Evolutionary conservation across 495 filamentous ascomycete species (phyloP), one percentile per base, ranked within the genome.

Genomic region (Lineolata rhizophorae): DNA sequence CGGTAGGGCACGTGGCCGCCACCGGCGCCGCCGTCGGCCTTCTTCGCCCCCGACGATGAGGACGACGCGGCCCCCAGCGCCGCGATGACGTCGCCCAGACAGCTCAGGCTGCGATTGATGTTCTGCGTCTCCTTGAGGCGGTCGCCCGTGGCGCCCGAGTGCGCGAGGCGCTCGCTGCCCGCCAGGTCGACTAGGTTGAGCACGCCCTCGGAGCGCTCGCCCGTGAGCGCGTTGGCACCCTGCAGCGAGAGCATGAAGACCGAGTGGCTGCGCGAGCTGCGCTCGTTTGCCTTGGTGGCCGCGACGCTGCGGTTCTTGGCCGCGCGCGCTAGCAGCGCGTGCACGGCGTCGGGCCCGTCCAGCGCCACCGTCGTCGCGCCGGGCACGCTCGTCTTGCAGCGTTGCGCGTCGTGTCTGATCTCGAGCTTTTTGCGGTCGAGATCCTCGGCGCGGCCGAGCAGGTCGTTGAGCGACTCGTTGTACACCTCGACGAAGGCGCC

Each of bases 401-500:
- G 71, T 29, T 66, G 56, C 36, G 75, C 64, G 43, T 94, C 84
- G 45, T 94, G 84, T 5, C 78, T 70, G 37, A 94, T 87, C 42
- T 95, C 87, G 28, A 85, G 76, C 56, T 79, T 87, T 56, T 80
- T 83, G 52, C 76, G 80, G 41, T 77, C 72, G 21, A 79, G 54
- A 15, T 82, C 72, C 25, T 79, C 73, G 2, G 71, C 59, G 19
- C 67, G 69, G 5, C 80, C 77, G 8, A 99, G 67, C 2, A 99
- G 59, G 50, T 99, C 87, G 52, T 94, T 82, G 38, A 95, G 61
- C 38, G 82, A 82, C 46, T 99, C 87, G 43, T 99, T 95, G 64
- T 99, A 95, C 17, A 99, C 90, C 48, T 99, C 87, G n/a, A 99
- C 71, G 45, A 95, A 99, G 37, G 74, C 77, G 4, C 90, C 87